Base-by-base conservation (phyloP, 2,329 filamentous ascomycete genomes). In the Sporothrix protearum region DNA sequence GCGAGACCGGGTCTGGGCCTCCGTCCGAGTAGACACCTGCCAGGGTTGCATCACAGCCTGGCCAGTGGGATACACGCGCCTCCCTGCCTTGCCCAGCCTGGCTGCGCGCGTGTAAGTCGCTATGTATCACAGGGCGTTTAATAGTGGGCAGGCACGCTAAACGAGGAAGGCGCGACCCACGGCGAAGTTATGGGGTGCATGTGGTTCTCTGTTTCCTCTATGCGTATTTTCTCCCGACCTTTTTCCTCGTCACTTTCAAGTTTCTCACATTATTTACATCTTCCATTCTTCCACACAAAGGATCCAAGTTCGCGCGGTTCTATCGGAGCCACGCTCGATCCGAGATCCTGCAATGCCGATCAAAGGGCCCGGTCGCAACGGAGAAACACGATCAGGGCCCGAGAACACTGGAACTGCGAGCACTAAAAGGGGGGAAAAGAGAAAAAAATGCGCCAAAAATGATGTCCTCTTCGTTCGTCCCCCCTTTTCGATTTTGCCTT, bases 331-430 rank as follows among this genome's bases (percentile, higher is more conserved):
- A 30, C 36, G 28, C 42, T 61, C 55, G 25, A 61, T 70, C 39
- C 55, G 30, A 42, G 57, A 61, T 70, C 42, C 57, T 70, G 68
- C 68, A 64, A 2, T 61, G 68, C 47, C 68, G 68, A 64, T 70
- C 68, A 42, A 30, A 64, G 61, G 59, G 61, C 61, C 42, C 16
- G 57, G 57, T 25, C 33, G 36, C 57, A 14, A 42, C 39, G 12
- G 61, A 30, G 61, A 42, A 4, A 64, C 28, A 5, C 49, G 45
- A 30, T 14, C 14, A 25, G 61, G 36, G 59, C 59, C 36, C 22
- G 59, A 64, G 59, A 64, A 64, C 22, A 19, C 22, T 64, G n/a
- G 59, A 45, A 64, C 10, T 16, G 36, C 5, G 36, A 28, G 19
- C n/a, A 47, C 25, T 53, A 28, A 59, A 59, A 28, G 19, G 59